Conservation (phyloP, 1,139 yeast species). For the Hyphopichia buzzinii region DNA sequence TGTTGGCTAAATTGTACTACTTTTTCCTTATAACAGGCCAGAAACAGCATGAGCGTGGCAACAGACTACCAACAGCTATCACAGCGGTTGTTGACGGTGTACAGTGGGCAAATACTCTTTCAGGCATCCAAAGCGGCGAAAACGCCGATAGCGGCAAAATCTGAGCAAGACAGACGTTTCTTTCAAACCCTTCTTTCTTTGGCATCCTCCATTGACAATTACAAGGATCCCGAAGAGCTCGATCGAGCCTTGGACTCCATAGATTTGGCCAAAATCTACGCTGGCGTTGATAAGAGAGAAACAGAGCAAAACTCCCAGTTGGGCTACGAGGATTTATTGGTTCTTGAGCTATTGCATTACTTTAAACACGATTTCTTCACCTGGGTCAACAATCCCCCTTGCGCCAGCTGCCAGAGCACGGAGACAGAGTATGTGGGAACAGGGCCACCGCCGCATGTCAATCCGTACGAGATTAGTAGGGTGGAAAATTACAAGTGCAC, state of each 20-base stretch:
- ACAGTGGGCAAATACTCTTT: slow-evolving; percentile 5
- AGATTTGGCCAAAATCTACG: slow-evolving; percentile 36
- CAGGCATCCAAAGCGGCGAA: slow-evolving; percentile 3
- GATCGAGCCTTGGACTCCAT: slow-evolving; percentile 32
- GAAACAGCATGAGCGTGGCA: slow-evolving; percentile 5
- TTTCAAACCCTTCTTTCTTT: slow-evolving; percentile 9
- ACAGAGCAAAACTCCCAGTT: slow-evolving; percentile 9
- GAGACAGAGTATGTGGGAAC: slow-evolving; percentile 11
- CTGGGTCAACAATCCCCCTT: slow-evolving; percentile 77
- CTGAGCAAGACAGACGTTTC: slow-evolving; percentile 11
- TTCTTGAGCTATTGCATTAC: slow-evolving; percentile 67
- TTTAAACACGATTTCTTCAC: slow-evolving; percentile 76
- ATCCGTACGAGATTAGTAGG: slow-evolving; percentile 30
- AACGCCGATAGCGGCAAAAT: not conserved
- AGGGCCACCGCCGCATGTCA: slow-evolving; percentile 17
- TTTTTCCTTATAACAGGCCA: too few species aligned
- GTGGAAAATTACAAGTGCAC: slow-evolving; percentile 65
- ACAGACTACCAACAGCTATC: slow-evolving; percentile 8
- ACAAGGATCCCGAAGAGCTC: slow-evolving; percentile 11
- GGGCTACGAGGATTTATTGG: slow-evolving; percentile 68
- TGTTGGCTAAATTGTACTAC: too few species aligned
- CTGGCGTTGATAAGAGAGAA: slow-evolving; percentile 33
- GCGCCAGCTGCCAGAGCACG: slow-evolving; percentile 48
- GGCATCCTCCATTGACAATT: slow-evolving; percentile 9
- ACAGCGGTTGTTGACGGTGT: slow-evolving; percentile 8